Evolutionary conservation across 441 rosid species (phyloP).

Genomic region (Monsonia emarginata): DNA sequence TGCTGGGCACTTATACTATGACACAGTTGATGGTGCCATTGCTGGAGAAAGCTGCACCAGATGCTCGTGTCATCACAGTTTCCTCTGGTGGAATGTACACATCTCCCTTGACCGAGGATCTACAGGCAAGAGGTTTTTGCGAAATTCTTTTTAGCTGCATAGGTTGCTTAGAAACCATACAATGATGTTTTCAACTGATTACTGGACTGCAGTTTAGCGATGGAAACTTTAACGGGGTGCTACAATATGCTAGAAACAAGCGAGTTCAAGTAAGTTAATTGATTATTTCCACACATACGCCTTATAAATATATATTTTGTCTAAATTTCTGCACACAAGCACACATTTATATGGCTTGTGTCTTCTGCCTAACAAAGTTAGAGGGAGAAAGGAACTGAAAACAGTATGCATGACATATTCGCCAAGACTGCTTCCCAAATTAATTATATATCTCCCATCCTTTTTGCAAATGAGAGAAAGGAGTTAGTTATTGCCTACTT

Average conservation of each 20-base stretch:
- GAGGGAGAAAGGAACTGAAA: too few relatives aligned
- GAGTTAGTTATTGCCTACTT: too few relatives aligned
- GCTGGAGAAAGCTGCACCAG: constrained; percentile 71
- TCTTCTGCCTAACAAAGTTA: too few relatives aligned
- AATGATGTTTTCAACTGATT: neutral
- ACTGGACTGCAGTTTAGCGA: constrained; percentile 37
- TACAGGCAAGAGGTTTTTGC: constrained; percentile 37
- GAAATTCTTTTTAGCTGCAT: neutral
- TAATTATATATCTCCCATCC: too few relatives aligned
- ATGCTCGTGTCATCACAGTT: constrained; percentile 75
- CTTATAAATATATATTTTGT: too few relatives aligned
- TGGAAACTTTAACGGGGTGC: constrained; percentile 43
- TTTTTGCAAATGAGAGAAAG: too few relatives aligned
- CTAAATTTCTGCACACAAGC: too few relatives aligned
- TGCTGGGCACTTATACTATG: constrained; percentile 62
- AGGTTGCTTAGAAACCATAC: neutral
- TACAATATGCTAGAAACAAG: constrained; percentile 75
- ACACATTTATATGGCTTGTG: too few relatives aligned
- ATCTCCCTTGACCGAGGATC: constrained; percentile 59
- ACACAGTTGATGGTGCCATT: constrained; percentile 68
- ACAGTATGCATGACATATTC: too few relatives aligned
- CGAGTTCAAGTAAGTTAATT: constrained; percentile 53
- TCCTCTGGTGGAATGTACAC: constrained; percentile 91
- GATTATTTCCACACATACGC: neutral
- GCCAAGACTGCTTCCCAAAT: too few relatives aligned